Conservation (phyloP, 2,329 filamentous ascomycete genomes). For the Penicillium sp. region DNA sequence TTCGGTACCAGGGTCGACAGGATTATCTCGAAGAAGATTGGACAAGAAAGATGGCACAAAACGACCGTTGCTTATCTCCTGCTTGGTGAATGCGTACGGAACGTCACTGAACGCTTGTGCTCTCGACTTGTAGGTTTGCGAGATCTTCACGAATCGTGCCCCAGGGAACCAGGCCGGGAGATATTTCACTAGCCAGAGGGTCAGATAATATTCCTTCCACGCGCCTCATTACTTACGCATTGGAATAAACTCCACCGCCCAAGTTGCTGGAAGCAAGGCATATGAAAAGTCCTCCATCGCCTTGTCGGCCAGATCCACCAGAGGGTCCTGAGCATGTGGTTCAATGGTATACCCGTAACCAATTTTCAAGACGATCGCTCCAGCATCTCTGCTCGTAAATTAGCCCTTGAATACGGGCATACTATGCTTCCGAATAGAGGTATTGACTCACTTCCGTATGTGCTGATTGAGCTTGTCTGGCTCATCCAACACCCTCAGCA, state of each 20-base stretch:
- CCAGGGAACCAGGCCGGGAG: slow-evolving; percentile 49
- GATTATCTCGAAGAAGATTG: slow-evolving; percentile 36
- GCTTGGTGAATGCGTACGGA: slow-evolving; percentile 46
- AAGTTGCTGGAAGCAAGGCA: slow-evolving; percentile 43
- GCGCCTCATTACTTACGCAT: slow-evolving; percentile 11
- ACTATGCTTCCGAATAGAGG: background rate
- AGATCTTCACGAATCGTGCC: slow-evolving; percentile 43
- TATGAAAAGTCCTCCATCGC: slow-evolving; percentile 43
- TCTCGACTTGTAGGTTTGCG: slow-evolving; percentile 32
- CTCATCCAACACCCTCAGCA: slow-evolving; percentile 42
- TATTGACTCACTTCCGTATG: slow-evolving; percentile 30
- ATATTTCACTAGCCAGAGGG: slow-evolving; percentile 22
- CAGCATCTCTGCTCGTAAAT: slow-evolving; percentile 29
- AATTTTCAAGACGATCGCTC: slow-evolving; percentile 42
- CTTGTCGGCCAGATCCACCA: slow-evolving; percentile 43
- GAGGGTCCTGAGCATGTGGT: slow-evolving; percentile 22
- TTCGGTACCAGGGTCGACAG: slow-evolving; percentile 21
- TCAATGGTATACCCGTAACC: slow-evolving; percentile 35
- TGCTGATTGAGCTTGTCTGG: slow-evolving; percentile 43
- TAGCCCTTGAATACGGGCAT: background rate
- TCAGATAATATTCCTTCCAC: background rate
- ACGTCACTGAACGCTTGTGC: slow-evolving; percentile 29
- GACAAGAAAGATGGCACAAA: slow-evolving; percentile 43
- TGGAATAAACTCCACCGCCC: slow-evolving; percentile 48
- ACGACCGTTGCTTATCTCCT: slow-evolving; percentile 36